These are phyloP conservation scores for Botryotinia globosa DNA, from an alignment of 2,329 filamentous ascomycete species.

Conservation along the genomic window DNA sequence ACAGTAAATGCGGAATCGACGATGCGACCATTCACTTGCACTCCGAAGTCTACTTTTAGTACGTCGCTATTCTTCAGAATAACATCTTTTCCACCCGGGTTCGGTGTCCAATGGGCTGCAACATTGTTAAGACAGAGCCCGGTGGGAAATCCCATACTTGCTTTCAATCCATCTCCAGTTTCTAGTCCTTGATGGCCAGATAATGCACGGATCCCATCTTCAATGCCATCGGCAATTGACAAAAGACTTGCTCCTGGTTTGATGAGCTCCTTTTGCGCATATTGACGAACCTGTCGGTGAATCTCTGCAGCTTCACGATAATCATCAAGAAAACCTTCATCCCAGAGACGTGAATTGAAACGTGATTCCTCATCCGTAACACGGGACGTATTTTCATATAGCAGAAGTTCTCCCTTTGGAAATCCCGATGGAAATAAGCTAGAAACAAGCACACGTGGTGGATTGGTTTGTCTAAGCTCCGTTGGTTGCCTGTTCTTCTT, in stretches of 20 bases:
- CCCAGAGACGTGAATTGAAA: slow-evolving; percentile 72
- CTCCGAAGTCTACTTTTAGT: slow-evolving; percentile 79
- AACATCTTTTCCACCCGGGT: slow-evolving; percentile 62
- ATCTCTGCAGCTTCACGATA: slow-evolving; percentile 57
- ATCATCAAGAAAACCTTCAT: slow-evolving; percentile 51
- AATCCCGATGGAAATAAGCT: slow-evolving; percentile 70
- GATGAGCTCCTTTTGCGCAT: slow-evolving; percentile 45
- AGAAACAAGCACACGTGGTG: slow-evolving; percentile 70
- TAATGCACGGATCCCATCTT: slow-evolving; percentile 52
- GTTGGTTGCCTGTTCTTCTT: slow-evolving; percentile 64
- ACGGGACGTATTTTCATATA: slow-evolving; percentile 75
- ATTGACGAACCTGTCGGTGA: slow-evolving; percentile 53
- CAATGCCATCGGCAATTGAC: slow-evolving; percentile 52
- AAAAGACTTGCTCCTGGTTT: slow-evolving; percentile 50
- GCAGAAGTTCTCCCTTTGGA: slow-evolving; percentile 72
- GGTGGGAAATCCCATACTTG: slow-evolving; percentile 55
- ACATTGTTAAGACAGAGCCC: slow-evolving; percentile 53
- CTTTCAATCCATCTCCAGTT: slow-evolving; percentile 48
- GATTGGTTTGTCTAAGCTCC: slow-evolving; percentile 63
- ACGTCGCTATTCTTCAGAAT: slow-evolving; percentile 71
- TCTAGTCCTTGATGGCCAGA: slow-evolving; percentile 51
- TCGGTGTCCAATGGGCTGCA: slow-evolving; percentile 56
- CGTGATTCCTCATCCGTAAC: slow-evolving; percentile 80
- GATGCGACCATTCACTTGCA: slow-evolving; percentile 76
- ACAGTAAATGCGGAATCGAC: slow-evolving; percentile 81